Evolutionary conservation across 441 rosid species (phyloP), one percentile per base, ranked within the genome.

Genomic region (Biscutella laevigata): DNA sequence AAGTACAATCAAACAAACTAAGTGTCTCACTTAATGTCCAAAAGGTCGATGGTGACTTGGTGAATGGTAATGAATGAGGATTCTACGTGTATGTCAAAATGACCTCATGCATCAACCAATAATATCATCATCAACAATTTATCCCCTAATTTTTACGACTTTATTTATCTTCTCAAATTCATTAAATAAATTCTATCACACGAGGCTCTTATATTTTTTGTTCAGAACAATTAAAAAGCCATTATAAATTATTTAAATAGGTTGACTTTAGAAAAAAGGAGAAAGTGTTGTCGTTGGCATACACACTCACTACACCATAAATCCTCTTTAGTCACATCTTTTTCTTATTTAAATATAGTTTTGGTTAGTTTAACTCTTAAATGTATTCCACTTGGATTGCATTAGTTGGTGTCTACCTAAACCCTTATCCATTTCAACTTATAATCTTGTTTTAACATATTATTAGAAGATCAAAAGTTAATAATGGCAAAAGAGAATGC

Each of bases 381-480:
- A 65, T 58, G 49, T 33, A 43, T 51, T 64, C 70, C 70, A 65
- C 60, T 58, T 22, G 69, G 69, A 65, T 43, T 58, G 48, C 59
- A 65, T 56, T 16, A 47, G 62, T 30, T 8, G 27, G 42, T 46
- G 37, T 41, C 11, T 34, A 30, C 44, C 30, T 37, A 50, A 55
- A 26, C 52, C 30, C 54, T 58, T 65, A 51, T 57, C 59, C 59
- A 43, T 51, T 50, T 42, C 48, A 57, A 35, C 49, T 28, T 44
- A 12, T 40, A 52, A 25, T 42, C 37, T 1, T 11, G 1, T 5
- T 16, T n/a, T 42, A 4, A 8, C 34, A 4, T 20, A 50, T 7
- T 16, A 30, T 33, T 25, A 39, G 39, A 64, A 21, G 29, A 30
- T 38, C 33, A 32, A 40, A 55, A 33, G 57, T 3, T 47, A 57